Percentiles rank a stretch among this genome's conserved stretches.
These are phyloP conservation scores for Candida saitoana DNA, from an alignment of 805 yeast genomes.

Conservation along the genomic window DNA sequence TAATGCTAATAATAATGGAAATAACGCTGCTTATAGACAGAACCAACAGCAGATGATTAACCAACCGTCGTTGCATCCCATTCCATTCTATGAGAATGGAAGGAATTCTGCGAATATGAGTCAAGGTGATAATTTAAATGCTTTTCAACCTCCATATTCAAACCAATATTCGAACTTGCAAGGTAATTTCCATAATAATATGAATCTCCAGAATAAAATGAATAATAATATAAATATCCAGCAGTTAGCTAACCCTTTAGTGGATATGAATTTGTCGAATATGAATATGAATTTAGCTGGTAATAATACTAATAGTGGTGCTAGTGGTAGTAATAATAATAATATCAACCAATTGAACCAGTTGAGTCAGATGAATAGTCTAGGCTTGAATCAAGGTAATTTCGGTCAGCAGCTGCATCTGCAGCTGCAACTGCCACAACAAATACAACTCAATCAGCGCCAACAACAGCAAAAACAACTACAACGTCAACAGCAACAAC, in stretches of 20 bases:
- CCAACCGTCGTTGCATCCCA: neutral
- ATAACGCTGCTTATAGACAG: neutral
- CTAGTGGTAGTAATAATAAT: too few species aligned
- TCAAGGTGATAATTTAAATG: neutral
- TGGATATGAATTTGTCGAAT: neutral
- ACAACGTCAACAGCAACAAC: constrained; percentile 9
- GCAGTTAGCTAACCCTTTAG: neutral
- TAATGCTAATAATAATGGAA: constrained; percentile 4
- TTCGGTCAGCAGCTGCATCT: constrained; percentile 5
- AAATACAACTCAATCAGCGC: constrained; percentile 7
- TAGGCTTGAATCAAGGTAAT: neutral
- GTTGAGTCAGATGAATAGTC: neutral
- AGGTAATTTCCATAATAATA: neutral
- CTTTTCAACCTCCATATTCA: neutral
- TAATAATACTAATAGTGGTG: neutral
- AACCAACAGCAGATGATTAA: constrained; percentile 2
- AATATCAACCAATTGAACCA: neutral
- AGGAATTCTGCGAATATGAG: neutral
- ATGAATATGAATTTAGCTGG: neutral
- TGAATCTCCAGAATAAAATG: neutral
- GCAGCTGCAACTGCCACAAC: constrained; percentile 12
- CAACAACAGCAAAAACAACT: constrained; percentile 8
- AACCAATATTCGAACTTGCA: neutral
- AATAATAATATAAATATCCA: neutral
- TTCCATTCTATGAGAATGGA: neutral